These are phyloP conservation scores for Patellifolia procumbens DNA, from an alignment of 179 eudicot genomes.

Conservation along the genomic window DNA sequence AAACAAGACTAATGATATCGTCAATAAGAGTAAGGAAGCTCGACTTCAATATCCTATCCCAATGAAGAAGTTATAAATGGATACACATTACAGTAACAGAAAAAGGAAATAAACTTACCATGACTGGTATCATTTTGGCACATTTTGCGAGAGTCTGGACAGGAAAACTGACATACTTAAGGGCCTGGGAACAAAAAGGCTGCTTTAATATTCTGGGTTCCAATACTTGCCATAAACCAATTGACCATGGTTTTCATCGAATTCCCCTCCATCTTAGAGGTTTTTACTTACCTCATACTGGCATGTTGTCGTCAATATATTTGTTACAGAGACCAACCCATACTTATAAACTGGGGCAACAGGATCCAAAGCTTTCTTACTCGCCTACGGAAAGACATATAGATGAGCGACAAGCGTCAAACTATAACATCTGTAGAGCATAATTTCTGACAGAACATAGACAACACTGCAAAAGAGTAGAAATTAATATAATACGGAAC, in stretches of 20 bases:
- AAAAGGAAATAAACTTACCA: conserved; percentile 52
- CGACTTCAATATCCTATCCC: background rate
- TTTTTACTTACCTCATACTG: conserved; percentile 78
- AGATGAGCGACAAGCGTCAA: conserved; percentile 12
- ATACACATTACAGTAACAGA: background rate
- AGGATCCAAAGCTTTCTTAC: conserved; percentile 83
- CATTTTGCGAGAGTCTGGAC: conserved; percentile 97
- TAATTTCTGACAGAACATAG: background rate
- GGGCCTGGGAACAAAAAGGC: conserved; percentile 59
- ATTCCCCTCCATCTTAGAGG: background rate
- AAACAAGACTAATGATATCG: background rate
- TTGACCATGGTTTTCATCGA: background rate
- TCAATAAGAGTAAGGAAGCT: background rate
- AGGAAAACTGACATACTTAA: conserved; percentile 95
- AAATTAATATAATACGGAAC: background rate
- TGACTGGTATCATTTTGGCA: conserved; percentile 98
- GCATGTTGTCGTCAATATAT: conserved; percentile 97
- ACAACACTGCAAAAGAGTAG: background rate
- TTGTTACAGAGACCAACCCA: conserved; percentile 77
- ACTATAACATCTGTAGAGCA: background rate
- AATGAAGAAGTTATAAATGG: background rate
- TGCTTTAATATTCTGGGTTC: background rate
- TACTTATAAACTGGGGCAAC: conserved; percentile 95
- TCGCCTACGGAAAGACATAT: conserved; percentile 52
- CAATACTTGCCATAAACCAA: conserved; percentile 1